Conservation (phyloP, 2,329 filamentous ascomycete species). For the Stagonosporopsis chrysanthemi region DNA sequence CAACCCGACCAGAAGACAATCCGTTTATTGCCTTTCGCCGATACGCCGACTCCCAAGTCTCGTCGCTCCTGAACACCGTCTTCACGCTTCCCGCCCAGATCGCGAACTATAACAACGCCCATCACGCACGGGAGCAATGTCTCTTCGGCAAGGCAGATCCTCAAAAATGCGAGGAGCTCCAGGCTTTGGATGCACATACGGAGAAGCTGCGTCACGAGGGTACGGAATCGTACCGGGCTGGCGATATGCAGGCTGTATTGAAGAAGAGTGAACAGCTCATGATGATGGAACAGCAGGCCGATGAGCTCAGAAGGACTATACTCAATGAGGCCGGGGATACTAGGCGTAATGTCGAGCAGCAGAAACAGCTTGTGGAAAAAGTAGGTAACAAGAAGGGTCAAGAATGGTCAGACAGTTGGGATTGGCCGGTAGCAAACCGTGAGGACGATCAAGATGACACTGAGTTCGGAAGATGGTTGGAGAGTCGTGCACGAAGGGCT, state of each 20-base stretch:
- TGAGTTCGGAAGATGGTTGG: constrained; percentile 14
- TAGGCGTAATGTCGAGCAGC: constrained; percentile 6
- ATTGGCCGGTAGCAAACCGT: constrained; percentile 42
- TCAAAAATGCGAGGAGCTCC: constrained; percentile 36
- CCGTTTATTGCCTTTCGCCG: constrained; percentile 68
- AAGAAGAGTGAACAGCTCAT: constrained; percentile 45
- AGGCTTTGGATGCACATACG: constrained; percentile 32
- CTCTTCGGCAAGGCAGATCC: constrained; percentile 43
- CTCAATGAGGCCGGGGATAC: constrained; percentile 20
- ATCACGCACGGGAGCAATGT: constrained; percentile 42
- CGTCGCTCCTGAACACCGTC: constrained; percentile 61
- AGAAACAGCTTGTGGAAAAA: constrained; percentile 35
- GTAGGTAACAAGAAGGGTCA: constrained; percentile 43
- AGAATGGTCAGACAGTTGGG: constrained; percentile 47
- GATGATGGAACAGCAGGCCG: constrained; percentile 35
- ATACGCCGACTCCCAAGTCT: constrained; percentile 66
- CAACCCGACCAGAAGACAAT: constrained; percentile 49
- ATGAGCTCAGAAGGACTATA: constrained; percentile 37
- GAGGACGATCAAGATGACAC: constrained; percentile 24
- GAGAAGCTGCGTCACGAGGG: constrained; percentile 33
- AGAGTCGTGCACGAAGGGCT: constrained; percentile 8
- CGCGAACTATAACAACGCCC: constrained; percentile 40
- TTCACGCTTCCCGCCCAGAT: constrained; percentile 51
- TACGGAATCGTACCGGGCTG: constrained; percentile 35
- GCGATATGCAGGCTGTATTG: constrained; percentile 37